Evolutionary conservation across 2,329 filamentous ascomycete species (phyloP).

Genomic region (Arthrobotrys conoides): DNA sequence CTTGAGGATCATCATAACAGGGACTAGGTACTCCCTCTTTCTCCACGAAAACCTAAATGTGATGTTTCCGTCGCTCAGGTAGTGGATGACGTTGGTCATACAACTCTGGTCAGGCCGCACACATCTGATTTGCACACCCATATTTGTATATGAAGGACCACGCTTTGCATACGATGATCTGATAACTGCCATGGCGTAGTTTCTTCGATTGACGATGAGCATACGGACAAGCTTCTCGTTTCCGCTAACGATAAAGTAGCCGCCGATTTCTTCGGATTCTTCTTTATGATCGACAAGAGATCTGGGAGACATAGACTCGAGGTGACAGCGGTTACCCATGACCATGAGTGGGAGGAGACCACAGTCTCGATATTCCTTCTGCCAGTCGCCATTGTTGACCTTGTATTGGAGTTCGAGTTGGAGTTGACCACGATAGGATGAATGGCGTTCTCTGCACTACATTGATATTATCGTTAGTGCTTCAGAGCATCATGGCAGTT

Average conservation of each 20-base stretch:
- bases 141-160: constrained; percentile 88
- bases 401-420: constrained; percentile 85
- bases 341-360: constrained; percentile 94
- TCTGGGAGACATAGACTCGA: constrained; percentile 86
- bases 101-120: constrained; percentile 98
- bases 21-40: constrained; percentile 96
- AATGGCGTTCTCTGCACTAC: constrained; percentile 88
- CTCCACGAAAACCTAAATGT: constrained; percentile 98
- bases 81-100: constrained; percentile 96
- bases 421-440: constrained; percentile 89
- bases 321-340: constrained; percentile 84
- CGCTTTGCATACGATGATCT: constrained; percentile 90
- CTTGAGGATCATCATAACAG: constrained; percentile 96
- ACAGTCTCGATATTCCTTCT: constrained; percentile 85
- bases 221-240: constrained; percentile 97
- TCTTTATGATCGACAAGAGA: constrained; percentile 89
- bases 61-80: constrained; percentile 93
- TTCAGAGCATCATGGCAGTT: background rate
- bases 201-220: constrained; percentile 88
- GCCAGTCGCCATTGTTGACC: constrained; percentile 87
- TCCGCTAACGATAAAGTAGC: constrained; percentile 97
- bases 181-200: constrained; percentile 94
- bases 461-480: background rate
- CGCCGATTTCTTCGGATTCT: constrained; percentile 94
- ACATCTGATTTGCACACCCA: constrained; percentile 89